Conservation (phyloP, 495 filamentous ascomycete genomes). For the Podospora fimiseda region DNA sequence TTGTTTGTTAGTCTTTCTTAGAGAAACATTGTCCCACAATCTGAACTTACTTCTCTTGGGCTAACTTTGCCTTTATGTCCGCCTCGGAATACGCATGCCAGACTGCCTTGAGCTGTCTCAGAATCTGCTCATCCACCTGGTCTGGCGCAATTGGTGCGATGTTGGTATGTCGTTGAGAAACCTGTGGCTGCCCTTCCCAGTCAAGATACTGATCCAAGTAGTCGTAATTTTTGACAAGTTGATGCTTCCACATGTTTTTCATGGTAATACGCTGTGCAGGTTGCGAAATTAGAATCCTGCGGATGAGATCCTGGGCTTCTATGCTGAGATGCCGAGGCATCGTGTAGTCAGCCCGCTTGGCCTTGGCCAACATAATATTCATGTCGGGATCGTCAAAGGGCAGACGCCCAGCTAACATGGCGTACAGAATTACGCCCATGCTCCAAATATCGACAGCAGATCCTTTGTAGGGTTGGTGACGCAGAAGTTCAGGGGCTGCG, state of each 20-base stretch:
- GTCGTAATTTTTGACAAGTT: slow-evolving; percentile 74
- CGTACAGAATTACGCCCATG: slow-evolving; percentile 84
- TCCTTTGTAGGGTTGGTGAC: slow-evolving; percentile 66
- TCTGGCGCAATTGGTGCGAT: slow-evolving; percentile 30
- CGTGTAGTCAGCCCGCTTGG: slow-evolving; percentile 62
- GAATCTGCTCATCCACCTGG: slow-evolving; percentile 69
- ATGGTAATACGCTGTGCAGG: slow-evolving; percentile 72
- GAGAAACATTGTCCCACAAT: background rate
- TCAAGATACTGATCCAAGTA: slow-evolving; percentile 50
- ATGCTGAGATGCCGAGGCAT: slow-evolving; percentile 61
- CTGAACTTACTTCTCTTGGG: slow-evolving; percentile 56
- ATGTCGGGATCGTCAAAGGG: slow-evolving; percentile 67
- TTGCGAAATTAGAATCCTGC: slow-evolving; percentile 63
- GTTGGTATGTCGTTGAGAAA: slow-evolving; percentile 21
- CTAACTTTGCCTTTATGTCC: slow-evolving; percentile 58
- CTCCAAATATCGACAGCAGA: slow-evolving; percentile 89
- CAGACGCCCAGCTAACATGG: slow-evolving; percentile 67
- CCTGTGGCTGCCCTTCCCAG: slow-evolving; percentile 15
- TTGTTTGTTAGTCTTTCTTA: slow-evolving; percentile 19
- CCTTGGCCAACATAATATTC: slow-evolving; percentile 57
- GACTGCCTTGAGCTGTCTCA: slow-evolving; percentile 77
- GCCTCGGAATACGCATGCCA: slow-evolving; percentile 78
- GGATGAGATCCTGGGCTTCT: slow-evolving; percentile 75
- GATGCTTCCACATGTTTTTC: slow-evolving; percentile 73
- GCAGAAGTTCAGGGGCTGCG: slow-evolving; percentile 84